phyloP scores from a whole-genome alignment of 768 basidiomycete genomes.

The Boletellus ananiceps region DNA sequence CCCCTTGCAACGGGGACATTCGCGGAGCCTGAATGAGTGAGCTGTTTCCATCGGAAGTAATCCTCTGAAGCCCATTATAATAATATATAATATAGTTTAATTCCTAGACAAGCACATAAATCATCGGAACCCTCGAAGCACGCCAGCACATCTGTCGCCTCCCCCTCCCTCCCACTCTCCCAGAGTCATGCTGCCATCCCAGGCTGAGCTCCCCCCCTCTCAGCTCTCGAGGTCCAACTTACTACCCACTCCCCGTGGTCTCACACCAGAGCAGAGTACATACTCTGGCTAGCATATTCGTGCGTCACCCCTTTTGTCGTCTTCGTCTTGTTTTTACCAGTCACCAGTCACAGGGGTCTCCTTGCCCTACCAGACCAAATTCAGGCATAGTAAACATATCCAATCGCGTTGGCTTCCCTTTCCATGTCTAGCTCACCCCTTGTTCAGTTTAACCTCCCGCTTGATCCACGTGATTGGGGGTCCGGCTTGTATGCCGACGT shows the following conservation, averaged over 20 bases:
- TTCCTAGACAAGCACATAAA: no score
- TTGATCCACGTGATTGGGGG: slow-evolving; percentile 67
- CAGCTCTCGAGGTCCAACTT: slow-evolving; percentile 12
- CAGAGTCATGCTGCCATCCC: slow-evolving; percentile 16
- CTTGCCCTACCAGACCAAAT: slow-evolving; percentile 41
- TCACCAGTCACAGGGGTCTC: slow-evolving; percentile 24
- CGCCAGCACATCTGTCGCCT: neutral
- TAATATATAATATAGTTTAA: no score
- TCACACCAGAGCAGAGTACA: slow-evolving; percentile 19
- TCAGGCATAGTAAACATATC: slow-evolving; percentile 37
- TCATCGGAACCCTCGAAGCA: no score
- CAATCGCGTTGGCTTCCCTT: slow-evolving; percentile 27
- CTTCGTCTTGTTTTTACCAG: neutral
- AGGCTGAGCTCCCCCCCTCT: neutral
- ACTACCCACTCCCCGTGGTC: slow-evolving; percentile 4
- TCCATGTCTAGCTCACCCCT: neutral
- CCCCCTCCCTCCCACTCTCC: neutral
- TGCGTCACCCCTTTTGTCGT: slow-evolving; percentile 2
- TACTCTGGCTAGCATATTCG: slow-evolving; percentile 26
- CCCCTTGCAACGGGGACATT: no score
- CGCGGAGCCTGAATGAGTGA: no score
- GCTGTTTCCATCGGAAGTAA: no score
- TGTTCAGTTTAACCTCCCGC: slow-evolving; percentile 54
- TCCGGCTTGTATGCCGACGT: slow-evolving; percentile 50
- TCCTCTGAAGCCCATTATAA: no score